A percentile compares a stretch with the other conserved stretches of the same genome.
Conservation (phyloP, 495 filamentous ascomycete species). For the Trichocladium uniseriatum region DNA sequence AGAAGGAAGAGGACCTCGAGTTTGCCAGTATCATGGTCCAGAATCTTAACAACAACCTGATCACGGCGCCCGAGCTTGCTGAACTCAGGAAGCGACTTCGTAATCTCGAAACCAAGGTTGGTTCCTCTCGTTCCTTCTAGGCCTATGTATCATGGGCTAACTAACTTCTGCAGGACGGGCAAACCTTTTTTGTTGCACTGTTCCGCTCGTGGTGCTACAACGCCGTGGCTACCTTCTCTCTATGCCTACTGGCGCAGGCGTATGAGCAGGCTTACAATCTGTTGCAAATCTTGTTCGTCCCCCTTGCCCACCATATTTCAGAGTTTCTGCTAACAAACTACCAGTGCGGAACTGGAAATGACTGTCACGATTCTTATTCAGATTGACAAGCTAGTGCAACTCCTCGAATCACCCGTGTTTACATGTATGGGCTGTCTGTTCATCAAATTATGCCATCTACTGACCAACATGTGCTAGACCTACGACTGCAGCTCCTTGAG, state of each 20-base stretch:
- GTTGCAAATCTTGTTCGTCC: slow-evolving; percentile 81
- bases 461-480: slow-evolving; percentile 45
- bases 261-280: slow-evolving; percentile 98
- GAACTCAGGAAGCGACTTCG: slow-evolving; percentile 83
- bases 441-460: neutral
- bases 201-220: slow-evolving; percentile 99
- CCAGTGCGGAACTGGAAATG: slow-evolving; percentile 93
- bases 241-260: slow-evolving; percentile 92
- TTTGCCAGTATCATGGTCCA: slow-evolving; percentile 99
- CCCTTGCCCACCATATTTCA: neutral
- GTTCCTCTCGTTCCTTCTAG: neutral
- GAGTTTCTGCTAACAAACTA: neutral
- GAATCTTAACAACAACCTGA: slow-evolving; percentile 97
- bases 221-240: slow-evolving; percentile 91
- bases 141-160: slow-evolving; percentile 16
- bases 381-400: slow-evolving; percentile 96
- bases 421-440: slow-evolving; percentile 53
- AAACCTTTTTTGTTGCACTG: slow-evolving; percentile 86
- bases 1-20: slow-evolving; percentile 96
- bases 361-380: slow-evolving; percentile 98
- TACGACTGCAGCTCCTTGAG: slow-evolving; percentile 94
- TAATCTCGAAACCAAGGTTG: slow-evolving; percentile 77
- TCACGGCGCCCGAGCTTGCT: slow-evolving; percentile 88
- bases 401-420: slow-evolving; percentile 95
- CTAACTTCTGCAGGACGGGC: slow-evolving; percentile 57